A percentile compares a stretch with the other conserved stretches of the same genome.
Conservation (phyloP, 345 rosid species). For the Trapa bicornis region DNA sequence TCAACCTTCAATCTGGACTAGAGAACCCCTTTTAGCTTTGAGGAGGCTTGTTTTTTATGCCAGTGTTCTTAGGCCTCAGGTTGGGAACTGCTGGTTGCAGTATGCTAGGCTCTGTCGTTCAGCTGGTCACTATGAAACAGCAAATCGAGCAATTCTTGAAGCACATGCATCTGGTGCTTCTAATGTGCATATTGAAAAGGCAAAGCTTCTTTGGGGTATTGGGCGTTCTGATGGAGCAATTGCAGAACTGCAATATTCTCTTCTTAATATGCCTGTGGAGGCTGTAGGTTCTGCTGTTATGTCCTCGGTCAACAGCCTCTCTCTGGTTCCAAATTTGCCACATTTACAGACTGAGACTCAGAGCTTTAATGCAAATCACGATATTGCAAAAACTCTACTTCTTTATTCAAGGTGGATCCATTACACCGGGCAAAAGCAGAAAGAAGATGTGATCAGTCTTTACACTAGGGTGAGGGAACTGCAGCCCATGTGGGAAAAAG, state of each 20-base stretch:
- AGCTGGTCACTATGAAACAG: constrained; percentile 95
- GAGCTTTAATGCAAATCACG: constrained; percentile 46
- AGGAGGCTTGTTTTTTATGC: constrained; percentile 79
- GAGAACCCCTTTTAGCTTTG: constrained; percentile 91
- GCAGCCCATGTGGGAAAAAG: constrained; percentile 91
- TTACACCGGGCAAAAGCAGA: constrained; percentile 84
- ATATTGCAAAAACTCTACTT: constrained; percentile 84
- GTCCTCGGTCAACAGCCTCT: constrained; percentile 63
- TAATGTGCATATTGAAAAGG: constrained; percentile 88
- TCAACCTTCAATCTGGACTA: constrained; percentile 85
- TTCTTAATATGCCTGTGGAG: constrained; percentile 76
- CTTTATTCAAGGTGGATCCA: constrained; percentile 91
- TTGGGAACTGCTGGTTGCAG: constrained; percentile 92
- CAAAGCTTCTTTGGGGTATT: constrained; percentile 89
- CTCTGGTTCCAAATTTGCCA: constrained; percentile 50
- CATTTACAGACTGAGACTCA: constrained; percentile 44
- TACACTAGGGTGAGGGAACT: constrained; percentile 76
- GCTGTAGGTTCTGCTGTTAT: constrained; percentile 62
- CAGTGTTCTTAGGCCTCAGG: constrained; percentile 74
- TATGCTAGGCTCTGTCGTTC: constrained; percentile 95
- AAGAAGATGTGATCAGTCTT: constrained; percentile 82
- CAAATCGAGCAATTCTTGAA: constrained; percentile 81
- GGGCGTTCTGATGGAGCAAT: constrained; percentile 86
- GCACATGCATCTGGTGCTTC: constrained; percentile 88
- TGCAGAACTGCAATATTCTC: constrained; percentile 79